Percentiles rank a stretch among this genome's conserved stretches.
Evolutionary conservation across 345 rosid species (phyloP).

Genomic region (Laguncularia racemosa): DNA sequence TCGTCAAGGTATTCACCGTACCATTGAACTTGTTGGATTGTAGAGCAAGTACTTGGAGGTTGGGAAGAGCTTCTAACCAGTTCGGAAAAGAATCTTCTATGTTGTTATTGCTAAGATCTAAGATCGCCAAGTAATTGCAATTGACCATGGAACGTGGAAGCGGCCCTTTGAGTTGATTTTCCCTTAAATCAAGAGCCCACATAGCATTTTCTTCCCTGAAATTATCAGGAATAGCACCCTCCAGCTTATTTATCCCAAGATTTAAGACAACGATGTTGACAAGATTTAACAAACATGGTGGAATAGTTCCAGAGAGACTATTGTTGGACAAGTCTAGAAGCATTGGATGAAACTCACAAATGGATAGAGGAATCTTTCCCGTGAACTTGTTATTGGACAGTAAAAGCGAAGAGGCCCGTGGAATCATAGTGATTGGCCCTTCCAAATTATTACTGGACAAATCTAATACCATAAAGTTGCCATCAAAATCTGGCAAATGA

Average conservation of each 20-base stretch:
- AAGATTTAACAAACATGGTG: slow-evolving; percentile 8
- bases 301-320: slow-evolving; percentile 15
- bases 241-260: slow-evolving; percentile 12
- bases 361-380: slow-evolving; percentile 11
- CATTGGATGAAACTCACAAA: slow-evolving; percentile 5
- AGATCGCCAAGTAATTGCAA: slow-evolving; percentile 10
- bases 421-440: slow-evolving; percentile 10
- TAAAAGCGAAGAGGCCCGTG: not conserved
- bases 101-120: slow-evolving; percentile 23
- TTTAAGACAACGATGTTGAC: not conserved
- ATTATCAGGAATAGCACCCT: slow-evolving; percentile 6
- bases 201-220: slow-evolving; percentile 1
- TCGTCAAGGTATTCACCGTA: not conserved
- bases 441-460: slow-evolving; percentile 10
- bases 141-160: slow-evolving; percentile 10
- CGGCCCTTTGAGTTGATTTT: slow-evolving; percentile 11
- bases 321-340: slow-evolving; percentile 12
- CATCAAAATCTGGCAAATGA: not conserved
- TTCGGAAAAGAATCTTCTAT: slow-evolving; percentile 17
- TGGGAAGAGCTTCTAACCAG: slow-evolving; percentile 15
- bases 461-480: slow-evolving; percentile 7
- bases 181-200: slow-evolving; percentile 10
- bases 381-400: slow-evolving; percentile 4
- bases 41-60: slow-evolving; percentile 14
- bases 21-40: slow-evolving; percentile 26